Base-by-base conservation (phyloP, 495 filamentous ascomycete genomes). In the Trichoderma orchidacearum region DNA sequence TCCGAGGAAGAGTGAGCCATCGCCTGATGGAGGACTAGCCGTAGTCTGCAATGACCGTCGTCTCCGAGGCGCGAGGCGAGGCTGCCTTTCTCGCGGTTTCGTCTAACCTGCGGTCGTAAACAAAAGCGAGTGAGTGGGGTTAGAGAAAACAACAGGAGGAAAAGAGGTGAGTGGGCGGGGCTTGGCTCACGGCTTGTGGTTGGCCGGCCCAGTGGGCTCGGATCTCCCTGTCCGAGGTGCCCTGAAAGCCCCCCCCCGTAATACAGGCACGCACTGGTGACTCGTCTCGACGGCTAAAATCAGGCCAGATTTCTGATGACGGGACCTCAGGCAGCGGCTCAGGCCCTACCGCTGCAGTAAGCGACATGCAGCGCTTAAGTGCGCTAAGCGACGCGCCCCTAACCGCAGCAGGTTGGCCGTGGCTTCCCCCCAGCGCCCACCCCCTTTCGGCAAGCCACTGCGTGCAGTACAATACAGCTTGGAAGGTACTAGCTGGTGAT, bases 311-410 rank as follows among this genome's bases (percentile, higher is more conserved):
- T 48, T 25, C 12, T 15, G 34, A 4, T 25, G 18, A 4, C 9
- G 18, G 15, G 8, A 23, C 21, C 41, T 25, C 41, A 25, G 41
- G 21, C 41, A 48, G 41, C 41, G 41, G 41, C 41, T 48, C 41
- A 48, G 41, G 18, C 41, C 34, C 34, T 36, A 11, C 21, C 41
- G 41, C 41, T 48, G 41, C 41, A 48, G 41, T 48, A 48, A 48
- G 41, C 41, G 41, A 48, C 41, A 48, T 48, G 41, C 41, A 48
- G 41, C 41, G 41, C 41, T 48, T 48, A 48, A 48, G 21, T 48
- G 41, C 41, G 41, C 41, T 48, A 48, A 48, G 41, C 41, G 41
- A 48, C 21, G 21, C 21, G 21, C 15, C 21, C 21, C 21, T 23
- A 48, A 23, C 11, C 41, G 41, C 41, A 48, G n/a, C 41, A 41